Conservation (phyloP, 2,329 filamentous ascomycete species). For the Rutstroemia sp. region DNA sequence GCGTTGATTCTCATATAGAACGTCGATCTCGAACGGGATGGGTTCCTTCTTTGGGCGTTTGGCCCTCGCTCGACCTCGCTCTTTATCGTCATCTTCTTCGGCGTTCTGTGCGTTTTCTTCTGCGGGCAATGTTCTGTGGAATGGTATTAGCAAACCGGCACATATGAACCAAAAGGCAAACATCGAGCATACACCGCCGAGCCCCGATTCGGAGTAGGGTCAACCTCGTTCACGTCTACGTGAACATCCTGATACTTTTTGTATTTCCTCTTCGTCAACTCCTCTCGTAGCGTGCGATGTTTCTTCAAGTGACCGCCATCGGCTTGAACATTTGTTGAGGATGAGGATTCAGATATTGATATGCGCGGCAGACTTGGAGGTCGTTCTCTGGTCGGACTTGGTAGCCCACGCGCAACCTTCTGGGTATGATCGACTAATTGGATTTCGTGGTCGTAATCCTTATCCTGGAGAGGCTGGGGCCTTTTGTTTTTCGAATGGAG, state of each 20-base stretch:
- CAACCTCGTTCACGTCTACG: conserved; percentile 15
- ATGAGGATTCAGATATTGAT: conserved; percentile 18
- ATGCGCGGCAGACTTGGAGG: not conserved
- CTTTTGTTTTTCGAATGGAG: conserved; percentile 23
- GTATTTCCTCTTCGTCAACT: conserved; percentile 24
- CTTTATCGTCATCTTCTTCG: conserved; percentile 3
- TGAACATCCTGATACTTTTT: conserved; percentile 32
- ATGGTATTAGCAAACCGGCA: not conserved
- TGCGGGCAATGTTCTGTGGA: conserved; percentile 1
- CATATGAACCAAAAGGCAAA: not conserved
- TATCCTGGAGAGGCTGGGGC: conserved; percentile 45
- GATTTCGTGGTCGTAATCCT: conserved; percentile 66
- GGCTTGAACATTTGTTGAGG: conserved; percentile 14
- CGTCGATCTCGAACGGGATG: conserved; percentile 57
- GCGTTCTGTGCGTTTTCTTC: not conserved
- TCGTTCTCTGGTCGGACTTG: not conserved
- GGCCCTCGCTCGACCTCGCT: conserved; percentile 15
- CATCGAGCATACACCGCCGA: not conserved
- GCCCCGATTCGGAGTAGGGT: not conserved
- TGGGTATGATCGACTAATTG: conserved; percentile 48
- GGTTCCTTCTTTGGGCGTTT: conserved; percentile 1
- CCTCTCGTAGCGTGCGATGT: conserved; percentile 18
- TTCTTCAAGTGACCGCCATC: conserved; percentile 20
- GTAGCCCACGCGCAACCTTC: conserved; percentile 2
- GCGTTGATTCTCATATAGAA: conserved; percentile 93